Base-by-base conservation (phyloP, 2,329 filamentous ascomycete genomes). In the Herpotrichia juniperi region DNA sequence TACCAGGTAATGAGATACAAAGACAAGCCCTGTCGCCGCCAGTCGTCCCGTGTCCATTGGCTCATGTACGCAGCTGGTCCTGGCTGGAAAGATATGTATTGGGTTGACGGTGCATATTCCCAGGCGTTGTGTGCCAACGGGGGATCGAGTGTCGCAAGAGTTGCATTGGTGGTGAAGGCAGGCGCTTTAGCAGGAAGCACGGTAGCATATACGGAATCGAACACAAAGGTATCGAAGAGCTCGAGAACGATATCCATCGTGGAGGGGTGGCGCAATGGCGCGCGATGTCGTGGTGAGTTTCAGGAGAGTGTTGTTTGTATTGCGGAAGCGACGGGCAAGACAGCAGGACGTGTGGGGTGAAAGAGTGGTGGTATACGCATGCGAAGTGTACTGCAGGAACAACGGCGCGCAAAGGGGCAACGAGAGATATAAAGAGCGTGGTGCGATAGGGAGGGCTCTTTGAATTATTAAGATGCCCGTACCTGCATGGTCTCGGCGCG, bases 211-310 rank as follows among this genome's bases (percentile, higher is more conserved):
- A 89, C 64, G 62, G 87, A 84, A 77, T 97, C 93, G 74, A 89
- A 88, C 58, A 93, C 67, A 68, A 88, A 91, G 64, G 87, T 90
- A 77, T 97, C 93, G 76, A 85, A 83, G 54, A 93, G 66, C 76
- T 97, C 93, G 61, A 97, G 88, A 40, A 94, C 86, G 77, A 97
- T 86, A 81, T 97, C 93, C 93, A 97, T 97, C 74, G 72, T 80
- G 78, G 42, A 42, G 53, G 32, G 52, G 50, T 34, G 51, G 53
- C 52, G 54, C 22, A 19, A 12, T 11, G 22, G 28, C 35, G 35
- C 34, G 24, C 10, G 43, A 19, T 24, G 30, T 24, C 21, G 28
- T 14, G 16, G 24, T 10, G 30, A 6, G 43, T 8, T 17, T 47
- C 44, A 47, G 44, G 44, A 39, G 44, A 22, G 19, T 12, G 12